Evolutionary conservation across 805 yeast genomes (phyloP).

Genomic region (Monosporozyma solicola): DNA sequence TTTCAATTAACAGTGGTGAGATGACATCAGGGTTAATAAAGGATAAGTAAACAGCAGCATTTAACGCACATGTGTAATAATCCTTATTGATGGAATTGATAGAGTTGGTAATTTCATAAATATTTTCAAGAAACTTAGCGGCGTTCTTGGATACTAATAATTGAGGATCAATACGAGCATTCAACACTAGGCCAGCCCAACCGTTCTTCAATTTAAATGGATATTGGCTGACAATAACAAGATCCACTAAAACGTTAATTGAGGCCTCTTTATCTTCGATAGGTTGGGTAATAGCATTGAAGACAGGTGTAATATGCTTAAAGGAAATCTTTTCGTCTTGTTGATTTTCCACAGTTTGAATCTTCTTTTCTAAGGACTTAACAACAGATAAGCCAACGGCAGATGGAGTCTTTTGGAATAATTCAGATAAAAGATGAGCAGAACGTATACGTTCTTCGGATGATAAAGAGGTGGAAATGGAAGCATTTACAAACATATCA

Average conservation of each 20-base stretch:
- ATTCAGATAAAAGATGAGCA: slow-evolving; percentile 24
- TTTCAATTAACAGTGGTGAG: slow-evolving; percentile 41
- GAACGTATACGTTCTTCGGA: slow-evolving; percentile 32
- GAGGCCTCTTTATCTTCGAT: slow-evolving; percentile 20
- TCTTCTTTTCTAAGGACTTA: slow-evolving; percentile 32
- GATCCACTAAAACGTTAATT: slow-evolving; percentile 30
- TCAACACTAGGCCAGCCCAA: slow-evolving; percentile 72
- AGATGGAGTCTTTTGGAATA: slow-evolving; percentile 32
- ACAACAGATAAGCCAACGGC: slow-evolving; percentile 38
- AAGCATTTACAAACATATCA: slow-evolving; percentile 39
- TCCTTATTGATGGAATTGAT: slow-evolving; percentile 15
- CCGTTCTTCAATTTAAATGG: slow-evolving; percentile 38
- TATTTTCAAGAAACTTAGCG: slow-evolving; percentile 13
- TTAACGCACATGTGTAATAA: slow-evolving; percentile 38
- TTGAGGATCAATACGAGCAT: slow-evolving; percentile 58
- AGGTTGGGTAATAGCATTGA: slow-evolving; percentile 32
- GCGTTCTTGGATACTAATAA: slow-evolving; percentile 34
- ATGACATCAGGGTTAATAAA: slow-evolving; percentile 53
- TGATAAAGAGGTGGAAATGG: slow-evolving; percentile 35
- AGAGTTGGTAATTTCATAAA: slow-evolving; percentile 14
- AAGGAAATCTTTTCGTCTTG: slow-evolving; percentile 19
- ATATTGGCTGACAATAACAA: slow-evolving; percentile 40
- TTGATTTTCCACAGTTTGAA: slow-evolving; percentile 13
- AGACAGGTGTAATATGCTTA: slow-evolving; percentile 30
- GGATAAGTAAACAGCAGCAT: slow-evolving; percentile 42